Evolutionary conservation across 176 grass and related monocot genomes (phyloP), one percentile per base, ranked within the genome.

Genomic region (Raddia distichophylla): DNA sequence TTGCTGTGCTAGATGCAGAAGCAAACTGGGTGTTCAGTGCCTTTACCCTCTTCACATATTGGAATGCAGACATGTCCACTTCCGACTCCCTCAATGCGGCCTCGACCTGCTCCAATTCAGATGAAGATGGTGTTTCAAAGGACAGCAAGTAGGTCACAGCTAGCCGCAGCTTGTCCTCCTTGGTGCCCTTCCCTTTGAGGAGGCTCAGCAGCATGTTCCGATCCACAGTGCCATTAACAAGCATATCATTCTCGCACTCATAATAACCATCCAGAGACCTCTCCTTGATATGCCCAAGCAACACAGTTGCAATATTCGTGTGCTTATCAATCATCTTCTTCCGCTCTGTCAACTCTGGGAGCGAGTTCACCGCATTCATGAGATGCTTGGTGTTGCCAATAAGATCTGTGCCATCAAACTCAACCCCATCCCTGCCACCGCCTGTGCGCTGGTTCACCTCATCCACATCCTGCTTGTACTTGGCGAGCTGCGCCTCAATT

Each of bases 311-410:
- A 59, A 98, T 93, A 60, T 98, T 94, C 8, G 86, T 98, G 73
- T 98, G 92, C 52, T 98, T 98, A 73, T 98, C 95, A 33, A 98
- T 98, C 74, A 98, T 86, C 75, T 94, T 98, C 81, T 98, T 98
- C 34, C 95, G 75, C 20, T 93, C 92, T 10, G 95, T 94, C 42
- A 98, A 74, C 76, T 98, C 90, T 10, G 95, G 95, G 2, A 98
- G 92, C 7, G 90, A 98, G 79, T 98, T 98, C 54, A 98, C 92
- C 1, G 95, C 92, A 62, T 91, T 94, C 95, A 94, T 94, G 67
- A 98, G 77, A 81, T 94, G 90, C 80, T 92, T 94, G 4, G 95
- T 98, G 83, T 94, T 94, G 42, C 95, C 95, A 56, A 98, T 94
- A 57, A 94, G 84, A 89, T 94, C 92, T 3, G 95, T 93, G 32